A percentile compares a stretch with the other conserved stretches of the same genome.
Conservation (phyloP, 2,329 filamentous ascomycete species). For the Trichoderma sp. region DNA sequence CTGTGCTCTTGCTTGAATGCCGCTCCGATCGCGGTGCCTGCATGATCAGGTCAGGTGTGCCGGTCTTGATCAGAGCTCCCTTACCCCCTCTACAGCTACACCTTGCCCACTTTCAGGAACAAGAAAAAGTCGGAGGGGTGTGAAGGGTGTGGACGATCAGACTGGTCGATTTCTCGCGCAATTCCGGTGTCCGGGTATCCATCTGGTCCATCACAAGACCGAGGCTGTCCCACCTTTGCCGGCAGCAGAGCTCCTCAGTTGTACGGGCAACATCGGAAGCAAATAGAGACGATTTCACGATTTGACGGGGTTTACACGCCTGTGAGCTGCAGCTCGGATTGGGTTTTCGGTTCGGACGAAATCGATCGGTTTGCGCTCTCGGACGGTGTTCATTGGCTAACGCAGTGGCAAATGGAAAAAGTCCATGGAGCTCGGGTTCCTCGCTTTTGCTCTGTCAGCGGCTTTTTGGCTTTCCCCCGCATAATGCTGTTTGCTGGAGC, state of each 20-base stretch:
- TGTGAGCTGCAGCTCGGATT: neutral
- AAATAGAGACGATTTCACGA: neutral
- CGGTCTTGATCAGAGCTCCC: neutral
- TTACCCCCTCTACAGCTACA: neutral
- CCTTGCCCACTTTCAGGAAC: constrained; percentile 8
- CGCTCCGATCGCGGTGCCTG: constrained; percentile 20
- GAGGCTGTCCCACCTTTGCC: constrained; percentile 7
- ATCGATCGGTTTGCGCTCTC: neutral
- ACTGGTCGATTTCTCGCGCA: neutral
- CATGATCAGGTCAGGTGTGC: constrained; percentile 17
- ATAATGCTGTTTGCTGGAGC: constrained; percentile 1
- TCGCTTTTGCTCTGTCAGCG: constrained; percentile 13
- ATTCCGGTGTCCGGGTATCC: neutral
- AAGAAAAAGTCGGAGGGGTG: neutral
- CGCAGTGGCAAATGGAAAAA: constrained; percentile 3
- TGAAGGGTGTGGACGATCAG: constrained; percentile 2
- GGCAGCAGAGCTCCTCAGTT: neutral
- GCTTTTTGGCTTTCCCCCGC: constrained; percentile 7
- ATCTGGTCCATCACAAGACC: constrained; percentile 14
- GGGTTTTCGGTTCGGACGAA: neutral
- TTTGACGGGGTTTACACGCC: neutral
- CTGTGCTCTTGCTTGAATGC: neutral
- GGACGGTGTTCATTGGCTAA: neutral
- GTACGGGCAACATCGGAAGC: constrained; percentile 12
- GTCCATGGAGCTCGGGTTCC: constrained; percentile 12